Evolutionary conservation across 495 filamentous ascomycete genomes (phyloP), one percentile per base, ranked within the genome.

Genomic region (Talaromyces thailandensis): DNA sequence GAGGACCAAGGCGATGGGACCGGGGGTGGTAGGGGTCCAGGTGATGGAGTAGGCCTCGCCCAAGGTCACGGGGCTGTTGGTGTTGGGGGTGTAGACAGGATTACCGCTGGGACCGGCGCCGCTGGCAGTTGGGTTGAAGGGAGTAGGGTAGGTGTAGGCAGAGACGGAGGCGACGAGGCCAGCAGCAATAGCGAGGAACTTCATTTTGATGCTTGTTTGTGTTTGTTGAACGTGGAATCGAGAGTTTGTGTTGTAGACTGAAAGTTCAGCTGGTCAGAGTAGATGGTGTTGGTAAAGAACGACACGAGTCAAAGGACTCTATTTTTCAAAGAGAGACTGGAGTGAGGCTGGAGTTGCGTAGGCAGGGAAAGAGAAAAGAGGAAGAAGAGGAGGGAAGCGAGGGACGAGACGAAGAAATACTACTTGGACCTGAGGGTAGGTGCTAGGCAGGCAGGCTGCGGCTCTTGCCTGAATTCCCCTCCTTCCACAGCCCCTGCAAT

Each of bases 31-130:
- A 24, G 77, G 72, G 2, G 72, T 64, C 87, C 87, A 90, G 55
- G 79, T 87, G 77, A 90, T 83, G 63, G 73, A 76, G 79, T 74
- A 89, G 51, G 79, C 68, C 65, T 75, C 66, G 67, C 84, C 83
- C 64, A 69, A 84, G 3, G 81, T 77, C 29, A 88, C 84, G 37
- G 73, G 65, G 64, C 82, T 71, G 66, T 76, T 71, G 66, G 86
- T 71, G 51, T 74, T 73, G 32, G 87, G 87, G 5, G 64, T 66
- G 45, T 43, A 25, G 70, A 88, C 83, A 40, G 87, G 72, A 67
- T 90, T 89, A 63, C 85, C 87, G 6, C 32, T 24, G 53, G 82
- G 83, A 28, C 58, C 63, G 18, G 37, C 40, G n/a, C 59, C 59
- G 29, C 37, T 52, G 59, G 40, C 59, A 51, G 59, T 51, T 32